Evolutionary conservation across 768 basidiomycete genomes (phyloP), one percentile per base, ranked within the genome.

Genomic region (Mycena belliarum): DNA sequence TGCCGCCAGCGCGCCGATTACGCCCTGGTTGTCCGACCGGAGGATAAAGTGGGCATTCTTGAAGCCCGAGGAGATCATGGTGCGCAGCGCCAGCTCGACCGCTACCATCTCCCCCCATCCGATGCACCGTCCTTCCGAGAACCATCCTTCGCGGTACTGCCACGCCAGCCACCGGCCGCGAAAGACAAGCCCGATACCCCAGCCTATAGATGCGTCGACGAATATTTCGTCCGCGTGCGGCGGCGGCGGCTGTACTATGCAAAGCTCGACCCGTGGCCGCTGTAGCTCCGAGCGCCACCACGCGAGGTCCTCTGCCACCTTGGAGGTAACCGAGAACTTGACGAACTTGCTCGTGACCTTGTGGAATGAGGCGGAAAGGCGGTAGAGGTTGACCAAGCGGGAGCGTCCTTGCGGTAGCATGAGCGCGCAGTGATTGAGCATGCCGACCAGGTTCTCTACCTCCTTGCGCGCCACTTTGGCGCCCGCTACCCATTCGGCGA

Each of bases 101-200:
- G 76, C 79, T 0, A 76, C 71, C 67, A 79, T 73, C 63, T 80
- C 79, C 0, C 73, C 75, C 79, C 79, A 81, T 6, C 73, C 72
- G 20, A 78, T 80, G 52, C 73, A 64, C 8, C 73, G 40, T 7
- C 69, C 67, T 0, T 67, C 50, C 4, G 46, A 33, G 16, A 64
- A 59, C 72, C 74, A 75, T 7, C 72, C 72, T 0, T 57, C 41
- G 18, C 52, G 65, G 12, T 79, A 64, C 25, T 67, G 61, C 79
- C 77, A 81, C 0, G 79, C 72, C 0, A 74, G 60, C 78, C 78
- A 82, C 2, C 46, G 40, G 1, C 63, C 65, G 8, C 72, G 57
- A 3, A 71, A 51, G 0, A 75, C 41, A 10, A 82, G 61, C 1
- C 80, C 79, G 16, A 81, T 77, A 78, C n/a, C n/a, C n/a, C n/a